These are phyloP conservation scores for Trapa bicornis DNA, from an alignment of 345 rosid genomes.

Conservation along the genomic window DNA sequence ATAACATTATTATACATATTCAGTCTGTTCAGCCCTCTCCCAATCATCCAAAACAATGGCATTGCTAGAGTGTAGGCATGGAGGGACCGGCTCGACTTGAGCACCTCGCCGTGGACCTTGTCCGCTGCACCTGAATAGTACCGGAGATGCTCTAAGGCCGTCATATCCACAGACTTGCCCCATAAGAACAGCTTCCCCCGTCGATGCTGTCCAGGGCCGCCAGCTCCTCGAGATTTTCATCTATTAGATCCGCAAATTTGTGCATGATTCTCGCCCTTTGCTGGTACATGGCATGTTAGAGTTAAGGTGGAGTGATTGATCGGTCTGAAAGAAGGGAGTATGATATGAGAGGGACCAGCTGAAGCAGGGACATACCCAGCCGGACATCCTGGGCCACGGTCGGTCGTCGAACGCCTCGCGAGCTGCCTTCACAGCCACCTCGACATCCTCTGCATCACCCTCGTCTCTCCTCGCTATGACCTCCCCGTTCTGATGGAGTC, in stretches of 20 bases:
- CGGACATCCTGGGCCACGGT: slow-evolving; percentile 58
- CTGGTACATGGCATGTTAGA: slow-evolving; percentile 17
- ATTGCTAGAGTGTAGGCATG: slow-evolving; percentile 71
- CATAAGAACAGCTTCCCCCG: slow-evolving; percentile 43
- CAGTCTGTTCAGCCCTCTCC: no score
- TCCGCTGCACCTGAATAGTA: slow-evolving; percentile 88
- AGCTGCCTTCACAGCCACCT: slow-evolving; percentile 52
- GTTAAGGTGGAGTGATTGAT: no score
- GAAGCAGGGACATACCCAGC: slow-evolving; percentile 28
- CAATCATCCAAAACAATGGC: no score
- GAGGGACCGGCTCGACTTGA: slow-evolving; percentile 41
- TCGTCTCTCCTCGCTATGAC: slow-evolving; percentile 30
- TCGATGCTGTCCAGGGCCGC: slow-evolving; percentile 59
- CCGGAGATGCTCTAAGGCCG: slow-evolving; percentile 20
- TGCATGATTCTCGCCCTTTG: slow-evolving; percentile 49
- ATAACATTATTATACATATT: no score
- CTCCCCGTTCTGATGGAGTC: slow-evolving; percentile 39
- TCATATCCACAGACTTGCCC: slow-evolving; percentile 35
- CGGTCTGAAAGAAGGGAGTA: background rate
- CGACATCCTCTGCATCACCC: slow-evolving; percentile 48
- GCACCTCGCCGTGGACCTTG: slow-evolving; percentile 66
- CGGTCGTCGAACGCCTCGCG: slow-evolving; percentile 55
- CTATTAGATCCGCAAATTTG: slow-evolving; percentile 57
- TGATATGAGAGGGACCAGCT: background rate
- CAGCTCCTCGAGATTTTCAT: slow-evolving; percentile 44